phyloP scores from a whole-genome alignment of 345 rosid genomes.

The Salix exigua region DNA sequence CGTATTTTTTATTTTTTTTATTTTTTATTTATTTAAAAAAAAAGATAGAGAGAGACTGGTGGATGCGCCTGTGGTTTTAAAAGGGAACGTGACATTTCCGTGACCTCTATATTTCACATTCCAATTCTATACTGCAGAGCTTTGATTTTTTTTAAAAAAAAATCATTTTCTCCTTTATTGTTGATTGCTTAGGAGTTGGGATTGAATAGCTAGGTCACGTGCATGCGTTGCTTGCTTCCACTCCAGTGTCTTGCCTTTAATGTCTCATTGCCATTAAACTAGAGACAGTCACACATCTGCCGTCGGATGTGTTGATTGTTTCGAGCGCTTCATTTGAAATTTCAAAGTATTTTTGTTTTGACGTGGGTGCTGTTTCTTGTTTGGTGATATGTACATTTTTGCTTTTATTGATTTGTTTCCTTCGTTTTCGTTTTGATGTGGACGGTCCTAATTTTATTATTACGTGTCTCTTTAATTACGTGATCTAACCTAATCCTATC shows the following conservation, averaged over 20 bases:
- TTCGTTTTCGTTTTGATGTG: no score
- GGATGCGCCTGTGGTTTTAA: background rate
- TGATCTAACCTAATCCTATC: no score
- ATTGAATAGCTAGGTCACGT: background rate
- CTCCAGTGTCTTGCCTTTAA: background rate
- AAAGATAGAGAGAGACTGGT: background rate
- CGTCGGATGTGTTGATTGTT: background rate
- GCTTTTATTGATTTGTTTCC: background rate
- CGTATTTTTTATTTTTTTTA: background rate
- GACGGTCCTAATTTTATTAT: no score
- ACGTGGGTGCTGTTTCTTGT: background rate
- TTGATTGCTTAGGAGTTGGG: background rate
- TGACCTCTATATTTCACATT: conserved; percentile 30
- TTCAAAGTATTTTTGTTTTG: background rate
- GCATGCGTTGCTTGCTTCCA: background rate
- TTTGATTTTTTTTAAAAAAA: background rate
- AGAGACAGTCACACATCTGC: background rate
- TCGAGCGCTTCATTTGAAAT: background rate
- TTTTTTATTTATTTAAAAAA: background rate
- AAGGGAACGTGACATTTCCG: conserved; percentile 35
- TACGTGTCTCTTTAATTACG: no score
- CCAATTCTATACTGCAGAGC: background rate
- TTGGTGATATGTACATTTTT: background rate
- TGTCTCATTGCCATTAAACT: no score
- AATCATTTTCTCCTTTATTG: no score